phyloP scores from a whole-genome alignment of 768 basidiomycete genomes.

The Leccinellum luteum region DNA sequence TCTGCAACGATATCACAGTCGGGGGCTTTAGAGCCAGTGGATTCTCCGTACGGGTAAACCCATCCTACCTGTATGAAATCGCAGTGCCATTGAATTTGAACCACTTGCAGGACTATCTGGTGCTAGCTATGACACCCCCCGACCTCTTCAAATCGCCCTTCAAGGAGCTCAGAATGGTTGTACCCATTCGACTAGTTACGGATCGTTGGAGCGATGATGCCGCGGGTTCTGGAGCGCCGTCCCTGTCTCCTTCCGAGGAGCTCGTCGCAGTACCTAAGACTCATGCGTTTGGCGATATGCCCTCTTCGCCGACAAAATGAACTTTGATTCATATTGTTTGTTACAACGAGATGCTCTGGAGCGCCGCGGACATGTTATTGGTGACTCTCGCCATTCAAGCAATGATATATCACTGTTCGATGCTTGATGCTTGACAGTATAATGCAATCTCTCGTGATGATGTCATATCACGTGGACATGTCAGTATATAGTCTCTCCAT shows the following conservation, averaged over 20 bases:
- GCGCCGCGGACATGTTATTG: neutral
- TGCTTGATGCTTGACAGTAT: neutral
- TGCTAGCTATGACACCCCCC: conserved; percentile 58
- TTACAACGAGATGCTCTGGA: neutral
- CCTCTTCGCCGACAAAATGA: neutral
- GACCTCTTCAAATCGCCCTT: conserved; percentile 56
- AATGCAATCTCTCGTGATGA: conserved; percentile 9
- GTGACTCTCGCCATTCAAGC: neutral
- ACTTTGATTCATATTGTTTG: neutral
- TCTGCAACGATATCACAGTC: conserved; percentile 46
- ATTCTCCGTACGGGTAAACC: conserved; percentile 56
- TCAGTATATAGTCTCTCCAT: neutral
- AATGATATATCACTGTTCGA: neutral
- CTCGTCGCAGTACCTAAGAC: conserved; percentile 11
- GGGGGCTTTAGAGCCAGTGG: conserved; percentile 68
- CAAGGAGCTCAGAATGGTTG: conserved; percentile 53
- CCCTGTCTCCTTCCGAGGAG: conserved; percentile 27
- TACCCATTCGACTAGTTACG: conserved; percentile 66
- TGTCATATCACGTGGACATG: conserved; percentile 26
- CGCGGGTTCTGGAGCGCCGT: conserved; percentile 15
- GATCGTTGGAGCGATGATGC: conserved; percentile 51
- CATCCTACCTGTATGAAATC: neutral
- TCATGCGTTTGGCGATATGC: neutral
- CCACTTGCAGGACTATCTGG: conserved; percentile 56
- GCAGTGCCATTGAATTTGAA: neutral